These are phyloP conservation scores for Cyberlindnera amylophila DNA, from an alignment of 805 yeast species.

Conservation along the genomic window DNA sequence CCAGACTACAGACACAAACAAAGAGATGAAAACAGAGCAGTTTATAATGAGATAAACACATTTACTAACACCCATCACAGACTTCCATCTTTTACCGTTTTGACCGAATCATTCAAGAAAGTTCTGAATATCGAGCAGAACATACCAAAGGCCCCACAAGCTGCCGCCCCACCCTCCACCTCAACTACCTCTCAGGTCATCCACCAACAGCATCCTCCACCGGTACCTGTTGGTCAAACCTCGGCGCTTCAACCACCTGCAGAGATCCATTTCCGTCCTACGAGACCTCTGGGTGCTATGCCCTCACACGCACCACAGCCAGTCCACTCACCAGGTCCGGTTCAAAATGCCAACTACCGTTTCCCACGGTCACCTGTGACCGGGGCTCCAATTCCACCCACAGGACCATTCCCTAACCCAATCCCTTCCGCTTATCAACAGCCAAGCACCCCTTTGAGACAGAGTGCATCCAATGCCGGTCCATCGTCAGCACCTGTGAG, in stretches of 20 bases:
- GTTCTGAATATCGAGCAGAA: constrained; percentile 3
- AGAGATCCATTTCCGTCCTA: neutral
- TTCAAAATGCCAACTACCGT: neutral
- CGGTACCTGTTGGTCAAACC: neutral
- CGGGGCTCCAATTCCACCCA: no score
- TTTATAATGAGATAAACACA: neutral
- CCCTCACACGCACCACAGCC: neutral
- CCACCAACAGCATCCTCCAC: neutral
- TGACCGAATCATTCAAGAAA: constrained; percentile 19
- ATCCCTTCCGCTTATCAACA: neutral
- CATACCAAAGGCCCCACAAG: neutral
- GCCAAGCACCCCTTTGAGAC: neutral
- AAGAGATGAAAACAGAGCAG: neutral
- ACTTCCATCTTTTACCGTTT: constrained; percentile 26
- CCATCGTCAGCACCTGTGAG: neutral
- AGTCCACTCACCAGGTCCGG: neutral
- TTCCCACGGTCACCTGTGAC: neutral
- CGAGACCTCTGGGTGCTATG: neutral
- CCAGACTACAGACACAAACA: neutral
- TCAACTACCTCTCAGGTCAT: neutral
- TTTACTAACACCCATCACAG: constrained; percentile 19
- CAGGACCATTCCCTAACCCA: no score
- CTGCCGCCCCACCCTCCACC: neutral
- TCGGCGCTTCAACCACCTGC: neutral
- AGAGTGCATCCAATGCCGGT: neutral